Percentiles rank a stretch among this genome's conserved stretches.
Conservation (phyloP, 345 rosid species). For the Gossypium arboreum region DNA sequence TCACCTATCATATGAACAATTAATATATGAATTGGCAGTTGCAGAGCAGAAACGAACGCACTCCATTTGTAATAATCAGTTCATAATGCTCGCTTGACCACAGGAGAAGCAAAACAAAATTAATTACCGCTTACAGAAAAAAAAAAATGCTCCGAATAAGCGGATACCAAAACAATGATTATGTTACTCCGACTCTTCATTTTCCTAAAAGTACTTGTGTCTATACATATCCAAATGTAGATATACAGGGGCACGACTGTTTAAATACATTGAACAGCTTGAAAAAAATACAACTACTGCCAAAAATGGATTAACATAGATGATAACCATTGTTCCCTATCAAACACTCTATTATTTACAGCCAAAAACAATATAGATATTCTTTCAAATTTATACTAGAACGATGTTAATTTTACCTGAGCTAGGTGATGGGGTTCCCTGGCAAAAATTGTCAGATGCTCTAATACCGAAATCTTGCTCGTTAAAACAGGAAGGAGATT, state of each 20-base stretch:
- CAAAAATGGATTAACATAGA: no score
- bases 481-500: conserved; percentile 36
- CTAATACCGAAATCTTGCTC: conserved; percentile 30
- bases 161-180: not conserved
- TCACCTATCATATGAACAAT: not conserved
- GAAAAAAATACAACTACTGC: no score
- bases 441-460: conserved; percentile 21
- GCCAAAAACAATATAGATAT: not conserved
- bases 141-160: not conserved
- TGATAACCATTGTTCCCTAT: not conserved
- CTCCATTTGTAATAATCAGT: not conserved
- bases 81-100: not conserved
- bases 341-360: not conserved
- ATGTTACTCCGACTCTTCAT: no score
- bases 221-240: no score
- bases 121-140: not conserved
- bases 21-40: not conserved
- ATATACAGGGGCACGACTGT: no score
- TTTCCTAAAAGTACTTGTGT: no score
- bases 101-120: not conserved
- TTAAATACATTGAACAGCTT: no score
- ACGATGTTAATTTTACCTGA: conserved; percentile 39
- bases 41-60: not conserved
- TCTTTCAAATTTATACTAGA: not conserved
- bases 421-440: conserved; percentile 45